Base-by-base conservation (phyloP, 78 protist genomes). In the Dictyostelium capitatum region DNA sequence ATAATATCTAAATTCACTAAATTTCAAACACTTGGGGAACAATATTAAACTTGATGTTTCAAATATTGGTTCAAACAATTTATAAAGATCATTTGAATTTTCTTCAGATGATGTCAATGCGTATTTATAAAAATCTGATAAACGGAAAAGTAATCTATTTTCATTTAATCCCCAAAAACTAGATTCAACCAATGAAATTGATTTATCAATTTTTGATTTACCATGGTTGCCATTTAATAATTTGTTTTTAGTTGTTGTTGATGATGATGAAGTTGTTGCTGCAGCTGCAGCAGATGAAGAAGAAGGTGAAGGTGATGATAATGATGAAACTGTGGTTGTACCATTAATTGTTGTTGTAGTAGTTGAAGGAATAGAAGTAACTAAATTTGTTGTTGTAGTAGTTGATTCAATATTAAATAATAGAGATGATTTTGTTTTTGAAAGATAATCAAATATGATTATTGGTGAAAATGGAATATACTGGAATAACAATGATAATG, bases 401-500 rank as follows among this genome's bases (percentile, higher is more conserved):
- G 82, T 25, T 47, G 64, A 37, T 10, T 41, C 11, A 43, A 20
- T 28, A 59, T 64, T 54, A 17, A 15, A 51, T 41, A 46, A 47
- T 23, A 23, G 9, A 10, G 51, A 5, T 46, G 56, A 73, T 73
- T 73, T 77, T 23, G 77, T 83, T 41, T 72, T 84, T 6, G 82
- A 20, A 1, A 84, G 2, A 25, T 14, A 84, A 48, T 72, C 50
- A 51, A 72, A 64, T 5, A 87, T 53, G n/a, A 77, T 20, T 0
- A 87, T 62, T 11, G 93, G 56, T 87, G 93, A 56, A 43, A 75
- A 87, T 41, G 93, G 93, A 30, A 87, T 57, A n/a, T 47, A 30
- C 41, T 50, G 59, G 25, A 87, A 48, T n/a, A 87, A 20, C 28
- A 51, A 43, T 15, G 47, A 48, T 4, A 74, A 32, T 2, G 70